Evolutionary conservation across 2,329 filamentous ascomycete genomes (phyloP), one percentile per base, ranked within the genome.

Genomic region (Colletotrichum musicola): DNA sequence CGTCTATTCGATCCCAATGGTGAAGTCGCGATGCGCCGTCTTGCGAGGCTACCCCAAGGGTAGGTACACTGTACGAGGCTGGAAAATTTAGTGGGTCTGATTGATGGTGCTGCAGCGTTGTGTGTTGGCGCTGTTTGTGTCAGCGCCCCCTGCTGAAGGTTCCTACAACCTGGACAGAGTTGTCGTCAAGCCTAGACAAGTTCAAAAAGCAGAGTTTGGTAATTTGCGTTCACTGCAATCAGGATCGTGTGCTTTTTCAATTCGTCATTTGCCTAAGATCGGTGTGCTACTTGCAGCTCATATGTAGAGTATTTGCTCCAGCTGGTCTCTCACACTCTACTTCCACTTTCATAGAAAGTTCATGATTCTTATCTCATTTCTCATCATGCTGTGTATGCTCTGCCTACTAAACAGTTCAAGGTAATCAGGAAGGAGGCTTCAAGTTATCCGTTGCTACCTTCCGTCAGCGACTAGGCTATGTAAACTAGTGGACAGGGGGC

Each of bases 381-480:
- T 66, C 66, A 53, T 66, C 50, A 38, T 30, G 4, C 27, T 38
- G 18, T 18, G 22, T 46, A 49, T 12, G 9, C n/a, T 20, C 14
- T 6, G 46, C 25, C 6, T 5, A 54, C 27, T 1, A 35, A 35
- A 40, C 16, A 10, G 3, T 10, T 4, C 44, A 22, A 9, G 9
- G 16, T n/a, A 13, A 14, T 86, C 77, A 93, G 67, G 89, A 87
- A 3, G 93, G 92, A 25, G 95, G 92, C 77, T 94, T 93, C 49
- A 97, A 81, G 73, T 92, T 69, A 18, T 69, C 62, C 55, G 66
- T 69, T 14, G 66, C 66, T 69, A 13, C 7, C 22, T n/a, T 13
- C 16, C 16, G 49, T 70, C 13, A 68, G 14, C 6, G 35, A 22
- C 5, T 2, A 10, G 16, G 22, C 6, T 14, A 6, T 22, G 6